These are phyloP conservation scores for Mucor irregularis DNA, from an alignment of 371 early-diverging fungal species.

Conservation along the genomic window DNA sequence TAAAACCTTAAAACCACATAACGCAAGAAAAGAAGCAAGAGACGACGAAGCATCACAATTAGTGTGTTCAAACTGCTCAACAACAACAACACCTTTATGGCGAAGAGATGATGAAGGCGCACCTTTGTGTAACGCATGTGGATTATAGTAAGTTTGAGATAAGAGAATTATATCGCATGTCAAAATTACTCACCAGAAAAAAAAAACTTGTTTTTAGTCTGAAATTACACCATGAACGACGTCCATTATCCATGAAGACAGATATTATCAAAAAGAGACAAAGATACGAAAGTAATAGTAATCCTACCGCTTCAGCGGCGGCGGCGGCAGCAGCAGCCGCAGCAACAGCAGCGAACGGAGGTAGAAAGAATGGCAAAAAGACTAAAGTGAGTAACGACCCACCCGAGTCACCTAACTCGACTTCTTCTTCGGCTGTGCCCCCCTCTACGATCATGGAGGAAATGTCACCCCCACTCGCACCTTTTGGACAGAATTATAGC, in stretches of 20 bases:
- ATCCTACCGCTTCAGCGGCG: too few species aligned
- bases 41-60: slow-evolving; percentile 48
- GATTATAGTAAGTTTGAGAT: slow-evolving; percentile 72
- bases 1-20: slow-evolving; percentile 42
- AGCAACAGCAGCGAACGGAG: not conserved
- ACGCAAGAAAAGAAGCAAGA: slow-evolving; percentile 30
- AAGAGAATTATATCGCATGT: not conserved
- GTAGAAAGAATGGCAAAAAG: slow-evolving; percentile 13
- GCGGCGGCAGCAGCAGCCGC: too few species aligned
- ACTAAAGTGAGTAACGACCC: slow-evolving; percentile 1
- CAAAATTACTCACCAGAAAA: not conserved
- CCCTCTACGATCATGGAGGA: not conserved
- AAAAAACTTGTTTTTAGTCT: slow-evolving; percentile 36
- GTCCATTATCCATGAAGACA: slow-evolving; percentile 77
- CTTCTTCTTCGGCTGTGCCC: not conserved
- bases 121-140: slow-evolving; percentile 94
- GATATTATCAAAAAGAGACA: slow-evolving; percentile 81
- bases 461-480: too few species aligned
- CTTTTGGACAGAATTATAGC: too few species aligned
- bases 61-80: slow-evolving; percentile 85
- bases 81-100: slow-evolving; percentile 94
- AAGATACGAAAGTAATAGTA: slow-evolving; percentile 57
- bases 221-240: slow-evolving; percentile 81
- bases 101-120: slow-evolving; percentile 83
- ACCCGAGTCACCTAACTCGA: not conserved